Evolutionary conservation across 2,329 filamentous ascomycete species (phyloP).

Genomic region (Cercospora berteroae): DNA sequence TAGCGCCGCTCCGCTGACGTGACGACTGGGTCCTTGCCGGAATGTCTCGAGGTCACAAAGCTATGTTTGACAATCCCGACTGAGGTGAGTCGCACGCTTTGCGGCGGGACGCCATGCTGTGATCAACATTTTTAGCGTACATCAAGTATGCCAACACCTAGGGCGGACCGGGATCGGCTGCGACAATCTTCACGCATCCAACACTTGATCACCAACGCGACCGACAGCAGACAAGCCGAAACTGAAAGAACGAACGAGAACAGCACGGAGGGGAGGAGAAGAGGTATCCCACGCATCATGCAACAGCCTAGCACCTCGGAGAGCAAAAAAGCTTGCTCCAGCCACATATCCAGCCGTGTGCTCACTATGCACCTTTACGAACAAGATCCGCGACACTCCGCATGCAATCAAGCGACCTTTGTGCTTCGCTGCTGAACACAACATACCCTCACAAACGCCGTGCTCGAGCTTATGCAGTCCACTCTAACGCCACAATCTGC

Average conservation of each 20-base stretch:
- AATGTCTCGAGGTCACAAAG: neutral
- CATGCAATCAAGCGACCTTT: neutral
- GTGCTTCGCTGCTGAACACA: conserved; percentile 1
- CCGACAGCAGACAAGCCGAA: neutral
- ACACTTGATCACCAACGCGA: neutral
- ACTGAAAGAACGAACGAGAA: neutral
- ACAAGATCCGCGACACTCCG: conserved; percentile 2
- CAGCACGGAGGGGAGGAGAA: neutral
- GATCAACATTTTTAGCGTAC: neutral
- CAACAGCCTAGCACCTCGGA: neutral
- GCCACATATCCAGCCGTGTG: neutral
- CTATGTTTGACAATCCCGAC: neutral
- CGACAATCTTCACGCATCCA: neutral
- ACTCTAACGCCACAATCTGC: conserved; percentile 12
- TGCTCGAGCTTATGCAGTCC: neutral
- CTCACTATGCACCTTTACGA: neutral
- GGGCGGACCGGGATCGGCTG: neutral
- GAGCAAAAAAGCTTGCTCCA: conserved; percentile 1
- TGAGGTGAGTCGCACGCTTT: neutral
- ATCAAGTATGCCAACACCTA: neutral
- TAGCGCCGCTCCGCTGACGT: neutral
- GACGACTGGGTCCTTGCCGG: neutral
- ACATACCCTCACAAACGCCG: neutral
- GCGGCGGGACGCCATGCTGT: neutral
- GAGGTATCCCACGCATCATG: neutral